Evolutionary conservation across 2,329 filamentous ascomycete species (phyloP), one percentile per base, ranked within the genome.

Genomic region (Alternaria arborescens): DNA sequence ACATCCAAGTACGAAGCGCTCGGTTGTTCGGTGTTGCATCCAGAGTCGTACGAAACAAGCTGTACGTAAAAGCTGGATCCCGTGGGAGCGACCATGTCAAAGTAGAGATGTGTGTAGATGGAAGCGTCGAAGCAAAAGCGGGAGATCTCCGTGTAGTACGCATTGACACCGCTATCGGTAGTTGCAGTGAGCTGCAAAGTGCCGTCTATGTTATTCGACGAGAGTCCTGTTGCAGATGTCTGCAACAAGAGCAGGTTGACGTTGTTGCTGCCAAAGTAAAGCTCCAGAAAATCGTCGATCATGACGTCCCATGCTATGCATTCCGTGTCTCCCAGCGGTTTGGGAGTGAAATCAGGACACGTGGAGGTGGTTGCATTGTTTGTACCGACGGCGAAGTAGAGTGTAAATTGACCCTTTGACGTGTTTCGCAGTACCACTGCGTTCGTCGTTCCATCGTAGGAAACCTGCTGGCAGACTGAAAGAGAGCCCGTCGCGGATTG

Each of bases 261-360:
- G 18, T 57, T 57, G n/a, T 60, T 60, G 58, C 47, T 60, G 41
- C 58, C 58, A 38, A 60, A 60, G 53, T 60, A 60, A 11, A 60
- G 58, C 26, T 60, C 58, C 11, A 60, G 28, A 20, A 60, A 60
- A 20, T 60, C 58, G 40, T 60, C 58, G 14, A 60, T 52, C 40
- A 60, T 47, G 11, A 60, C 58, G 3, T 60, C 58, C 58, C 58
- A 60, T 8, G 58, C 52, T 41, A 60, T 52, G n/a, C 58, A 60
- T 26, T 60, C 58, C 0, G 58, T 40, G 16, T 60, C 58, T 8
- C 58, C 58, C 1, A 52, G 18, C 10, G 58, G 22, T 20, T 57
- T 56, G 16, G 58, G 58, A 4, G 58, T 57, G 3, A 60, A 60
- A 26, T 60, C 58, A 8, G 58, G 58, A 26, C 58, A 60, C n/a